Conservation (phyloP, 495 filamentous ascomycete genomes). For the Alectoria sarmentosa region DNA sequence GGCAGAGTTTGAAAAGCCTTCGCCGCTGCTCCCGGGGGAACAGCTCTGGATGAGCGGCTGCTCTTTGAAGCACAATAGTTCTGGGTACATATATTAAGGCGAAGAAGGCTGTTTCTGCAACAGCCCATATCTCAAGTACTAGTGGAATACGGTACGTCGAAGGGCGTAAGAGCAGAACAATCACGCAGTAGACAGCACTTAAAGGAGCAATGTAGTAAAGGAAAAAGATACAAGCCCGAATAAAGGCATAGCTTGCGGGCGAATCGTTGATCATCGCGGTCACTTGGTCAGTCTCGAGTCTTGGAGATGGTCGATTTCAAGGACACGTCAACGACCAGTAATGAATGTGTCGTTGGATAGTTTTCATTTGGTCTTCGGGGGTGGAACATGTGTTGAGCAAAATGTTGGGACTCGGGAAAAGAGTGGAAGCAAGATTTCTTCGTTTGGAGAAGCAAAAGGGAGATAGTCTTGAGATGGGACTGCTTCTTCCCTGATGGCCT, state of each 20-base stretch:
- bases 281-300: too few species aligned
- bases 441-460: too few species aligned
- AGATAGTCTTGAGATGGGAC: too few species aligned
- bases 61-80: conserved; percentile 40
- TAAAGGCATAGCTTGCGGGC: conserved; percentile 33
- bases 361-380: neutral
- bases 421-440: neutral
- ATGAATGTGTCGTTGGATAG: neutral
- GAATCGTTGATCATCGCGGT: conserved; percentile 33
- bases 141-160: conserved; percentile 24
- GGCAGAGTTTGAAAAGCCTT: conserved; percentile 49
- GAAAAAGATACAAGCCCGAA: conserved; percentile 42
- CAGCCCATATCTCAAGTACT: conserved; percentile 31
- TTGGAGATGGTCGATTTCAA: too few species aligned
- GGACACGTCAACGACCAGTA: neutral
- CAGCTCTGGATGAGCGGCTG: conserved; percentile 46
- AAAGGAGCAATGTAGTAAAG: conserved; percentile 49
- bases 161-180: conserved; percentile 31
- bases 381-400: neutral
- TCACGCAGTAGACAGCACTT: conserved; percentile 38
- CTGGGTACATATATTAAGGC: conserved; percentile 49
- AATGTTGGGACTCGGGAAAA: neutral
- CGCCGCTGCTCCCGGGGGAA: conserved; percentile 35
- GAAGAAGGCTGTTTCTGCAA: conserved; percentile 47
- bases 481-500: too few species aligned